Percentiles rank a stretch among this genome's conserved stretches.
Evolutionary conservation across 352 stramenopile genomes (phyloP).

Genomic region (Phytophthora niederhauseri): DNA sequence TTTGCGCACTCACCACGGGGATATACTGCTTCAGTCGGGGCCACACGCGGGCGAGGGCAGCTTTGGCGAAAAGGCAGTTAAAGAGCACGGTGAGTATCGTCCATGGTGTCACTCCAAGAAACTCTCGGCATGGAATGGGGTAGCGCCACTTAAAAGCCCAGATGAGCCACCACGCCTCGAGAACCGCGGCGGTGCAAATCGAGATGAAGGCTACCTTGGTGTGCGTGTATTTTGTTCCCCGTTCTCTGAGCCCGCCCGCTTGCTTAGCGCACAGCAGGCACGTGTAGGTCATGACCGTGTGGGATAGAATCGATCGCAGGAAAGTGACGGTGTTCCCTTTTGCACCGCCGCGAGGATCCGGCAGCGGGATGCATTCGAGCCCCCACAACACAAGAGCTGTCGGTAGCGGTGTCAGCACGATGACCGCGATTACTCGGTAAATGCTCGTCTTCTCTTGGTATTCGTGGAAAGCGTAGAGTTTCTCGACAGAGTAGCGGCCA

Average conservation of each 20-base stretch:
- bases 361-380: slow-evolving; percentile 12
- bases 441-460: slow-evolving; percentile 23
- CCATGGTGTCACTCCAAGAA: slow-evolving; percentile 10
- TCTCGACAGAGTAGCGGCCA: slow-evolving; percentile 33
- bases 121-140: too few relatives aligned
- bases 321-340: slow-evolving; percentile 4
- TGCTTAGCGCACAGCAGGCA: slow-evolving; percentile 14
- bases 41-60: slow-evolving; percentile 2
- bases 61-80: slow-evolving; percentile 12
- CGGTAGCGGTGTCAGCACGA: slow-evolving; percentile 6
- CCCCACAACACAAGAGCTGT: slow-evolving; percentile 13
- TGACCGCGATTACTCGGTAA: slow-evolving; percentile 16
- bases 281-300: not conserved
- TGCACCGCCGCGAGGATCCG: slow-evolving; percentile 5
- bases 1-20: slow-evolving; percentile 19
- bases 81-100: slow-evolving; percentile 6
- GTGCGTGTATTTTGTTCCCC: slow-evolving; percentile 20
- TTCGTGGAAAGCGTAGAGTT: slow-evolving; percentile 29
- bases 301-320: slow-evolving; percentile 18
- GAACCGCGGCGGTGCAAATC: too few relatives aligned
- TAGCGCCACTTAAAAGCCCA: too few relatives aligned
- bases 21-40: slow-evolving; percentile 10
- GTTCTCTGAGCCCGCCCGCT: not conserved
- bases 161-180: too few relatives aligned
- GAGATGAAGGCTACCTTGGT: slow-evolving; percentile 9